Conservation (phyloP, 23 red algal genomes). For the Chondrus crispus region DNA sequence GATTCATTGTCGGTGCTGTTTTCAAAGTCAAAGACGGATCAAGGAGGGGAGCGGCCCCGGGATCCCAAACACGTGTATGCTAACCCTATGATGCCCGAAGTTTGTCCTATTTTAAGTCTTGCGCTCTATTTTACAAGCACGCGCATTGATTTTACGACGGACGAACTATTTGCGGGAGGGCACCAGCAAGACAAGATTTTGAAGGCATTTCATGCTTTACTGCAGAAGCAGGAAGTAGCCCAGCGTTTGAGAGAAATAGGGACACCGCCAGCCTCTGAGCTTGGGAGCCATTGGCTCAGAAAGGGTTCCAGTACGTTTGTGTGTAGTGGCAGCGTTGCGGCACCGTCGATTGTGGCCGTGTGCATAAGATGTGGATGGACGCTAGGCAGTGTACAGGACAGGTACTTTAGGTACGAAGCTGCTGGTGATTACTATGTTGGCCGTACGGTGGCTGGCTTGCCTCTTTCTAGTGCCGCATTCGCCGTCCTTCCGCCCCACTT, state of each 20-base stretch:
- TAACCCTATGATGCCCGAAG: background rate
- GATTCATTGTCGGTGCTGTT: background rate
- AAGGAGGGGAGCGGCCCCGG: background rate
- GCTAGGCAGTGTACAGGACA: background rate
- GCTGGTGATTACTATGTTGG: background rate
- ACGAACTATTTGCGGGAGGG: background rate
- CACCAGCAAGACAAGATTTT: background rate
- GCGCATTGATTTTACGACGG: background rate
- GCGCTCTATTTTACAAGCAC: background rate
- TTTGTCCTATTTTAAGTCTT: background rate
- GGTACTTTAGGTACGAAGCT: background rate
- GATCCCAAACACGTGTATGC: background rate
- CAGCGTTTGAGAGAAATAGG: background rate
- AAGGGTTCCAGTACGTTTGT: background rate
- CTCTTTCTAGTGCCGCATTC: background rate
- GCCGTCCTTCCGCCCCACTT: background rate
- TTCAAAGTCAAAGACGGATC: background rate
- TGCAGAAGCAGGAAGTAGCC: background rate
- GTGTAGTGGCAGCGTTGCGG: background rate
- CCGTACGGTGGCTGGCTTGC: background rate
- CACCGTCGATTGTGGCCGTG: too few species aligned
- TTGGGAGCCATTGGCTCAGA: background rate
- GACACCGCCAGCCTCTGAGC: background rate
- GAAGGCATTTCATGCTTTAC: background rate
- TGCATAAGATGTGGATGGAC: background rate